A percentile compares a stretch with the other conserved stretches of the same genome.
These are phyloP conservation scores for Furculomyces boomerangus DNA, from an alignment of 371 early-diverging fungal species.

Conservation along the genomic window DNA sequence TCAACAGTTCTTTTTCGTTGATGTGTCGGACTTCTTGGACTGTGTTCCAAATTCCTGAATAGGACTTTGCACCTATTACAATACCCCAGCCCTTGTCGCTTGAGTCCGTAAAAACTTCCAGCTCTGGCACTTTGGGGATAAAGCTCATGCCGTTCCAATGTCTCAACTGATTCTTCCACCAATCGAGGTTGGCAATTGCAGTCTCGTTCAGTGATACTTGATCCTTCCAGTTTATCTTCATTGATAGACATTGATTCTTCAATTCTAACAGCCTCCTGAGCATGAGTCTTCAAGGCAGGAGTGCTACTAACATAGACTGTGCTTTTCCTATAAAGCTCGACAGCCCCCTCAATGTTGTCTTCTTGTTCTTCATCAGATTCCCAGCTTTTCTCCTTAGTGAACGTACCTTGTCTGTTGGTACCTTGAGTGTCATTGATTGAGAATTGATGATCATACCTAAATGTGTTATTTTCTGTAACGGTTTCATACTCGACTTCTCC, in stretches of 20 bases:
- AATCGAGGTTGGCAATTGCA: not conserved
- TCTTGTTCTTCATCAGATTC: not conserved
- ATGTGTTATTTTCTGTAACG: conserved; percentile 20
- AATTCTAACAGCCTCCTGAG: not conserved
- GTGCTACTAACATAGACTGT: conserved; percentile 1
- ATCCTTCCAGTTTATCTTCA: not conserved
- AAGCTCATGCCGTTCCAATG: not conserved
- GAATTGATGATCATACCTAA: conserved; percentile 23
- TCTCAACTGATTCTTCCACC: not conserved
- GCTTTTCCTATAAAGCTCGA: conserved; percentile 4
- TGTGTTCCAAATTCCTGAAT: too few species aligned
- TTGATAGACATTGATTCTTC: not conserved
- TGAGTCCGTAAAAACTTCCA: too few species aligned
- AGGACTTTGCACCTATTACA: not conserved
- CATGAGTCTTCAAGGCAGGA: not conserved
- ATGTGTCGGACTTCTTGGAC: too few species aligned
- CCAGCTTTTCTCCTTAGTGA: not conserved
- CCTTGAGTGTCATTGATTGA: not conserved
- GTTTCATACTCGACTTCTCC: conserved; percentile 12
- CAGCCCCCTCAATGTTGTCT: conserved; percentile 1
- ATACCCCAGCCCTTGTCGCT: too few species aligned
- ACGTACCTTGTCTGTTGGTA: not conserved
- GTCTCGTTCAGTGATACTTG: not conserved
- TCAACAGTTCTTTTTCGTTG: too few species aligned
- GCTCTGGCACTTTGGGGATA: not conserved